These are phyloP conservation scores for Aspergillus aculeatus DNA, from an alignment of 2,329 filamentous ascomycete genomes.

Conservation along the genomic window DNA sequence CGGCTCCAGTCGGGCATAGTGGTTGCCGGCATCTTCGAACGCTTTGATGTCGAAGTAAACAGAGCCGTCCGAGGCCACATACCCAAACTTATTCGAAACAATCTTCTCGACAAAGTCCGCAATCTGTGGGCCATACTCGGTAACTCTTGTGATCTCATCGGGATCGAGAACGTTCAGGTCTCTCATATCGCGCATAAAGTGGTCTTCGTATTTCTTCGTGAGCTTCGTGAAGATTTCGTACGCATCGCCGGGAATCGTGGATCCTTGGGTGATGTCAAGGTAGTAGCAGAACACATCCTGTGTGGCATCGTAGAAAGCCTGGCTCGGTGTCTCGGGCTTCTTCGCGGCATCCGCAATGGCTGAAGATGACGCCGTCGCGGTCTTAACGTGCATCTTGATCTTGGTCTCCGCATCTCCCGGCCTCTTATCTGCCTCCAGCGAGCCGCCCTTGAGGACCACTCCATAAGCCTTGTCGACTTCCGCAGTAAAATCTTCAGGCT, in stretches of 20 bases:
- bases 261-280: slow-evolving; percentile 64
- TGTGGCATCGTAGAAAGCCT: slow-evolving; percentile 57
- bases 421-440: slow-evolving; percentile 52
- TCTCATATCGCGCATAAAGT: slow-evolving; percentile 85
- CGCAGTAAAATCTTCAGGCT: slow-evolving; percentile 49
- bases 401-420: slow-evolving; percentile 80
- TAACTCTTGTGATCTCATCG: slow-evolving; percentile 82
- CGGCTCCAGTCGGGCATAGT: slow-evolving; percentile 80
- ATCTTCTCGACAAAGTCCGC: slow-evolving; percentile 80
- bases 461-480: slow-evolving; percentile 54
- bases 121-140: slow-evolving; percentile 86
- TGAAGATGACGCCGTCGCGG: slow-evolving; percentile 54
- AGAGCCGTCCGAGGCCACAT: slow-evolving; percentile 71
- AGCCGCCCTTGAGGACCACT: slow-evolving; percentile 54
- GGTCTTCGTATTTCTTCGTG: slow-evolving; percentile 79
- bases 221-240: slow-evolving; percentile 82
- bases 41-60: slow-evolving; percentile 91
- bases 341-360: slow-evolving; percentile 44
- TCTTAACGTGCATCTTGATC: slow-evolving; percentile 82
- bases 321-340: slow-evolving; percentile 26
- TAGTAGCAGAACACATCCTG: slow-evolving; percentile 73
- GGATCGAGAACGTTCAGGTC: slow-evolving; percentile 81
- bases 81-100: slow-evolving; percentile 81
- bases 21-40: slow-evolving; percentile 80
- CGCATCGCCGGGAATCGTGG: slow-evolving; percentile 58